Base-by-base conservation (phyloP, 768 basidiomycete genomes). In the Phylloporus sp. region DNA sequence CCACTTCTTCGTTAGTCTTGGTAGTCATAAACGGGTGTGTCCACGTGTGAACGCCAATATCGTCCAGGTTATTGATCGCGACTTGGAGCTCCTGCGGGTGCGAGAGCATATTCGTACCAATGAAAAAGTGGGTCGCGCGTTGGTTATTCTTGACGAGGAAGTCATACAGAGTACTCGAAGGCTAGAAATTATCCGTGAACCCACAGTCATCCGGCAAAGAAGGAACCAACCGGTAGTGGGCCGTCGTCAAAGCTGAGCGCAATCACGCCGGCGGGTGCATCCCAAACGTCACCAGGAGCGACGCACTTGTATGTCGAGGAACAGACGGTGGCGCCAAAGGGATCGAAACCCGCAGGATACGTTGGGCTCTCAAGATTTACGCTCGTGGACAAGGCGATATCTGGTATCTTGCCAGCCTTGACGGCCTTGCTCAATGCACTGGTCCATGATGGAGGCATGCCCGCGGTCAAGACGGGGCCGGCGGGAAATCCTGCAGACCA, bases 111-210 rank as follows among this genome's bases (percentile, higher is more conserved):
- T 91, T 86, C 27, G 75, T 61, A 15, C 93, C 93, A 53, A 96
- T 94, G 73, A 92, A 79, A 65, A 94, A 95, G 62, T 94, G 90
- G 5, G 92, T 94, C 4, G 81, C 82, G n/a, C 65, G 75, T 46
- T 80, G 64, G 49, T 83, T 79, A 47, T 93, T 75, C n/a, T 70
- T 44, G 48, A 72, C 53, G 39, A 95, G 71, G 63, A 90, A 94
- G 7, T 76, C 57, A 58, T 87, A 78, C 17, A 95, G 76, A 10
- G 50, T 50, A 1, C 59, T 56, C 14, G 76, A 75, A 9, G 67
- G 48, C 76, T 78, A 45, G 15, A 23, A n/a, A 41, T n/a, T 17
- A 31, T 27, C 0, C 31, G 38, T 62, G 34, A 52, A 20, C 23
- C 9, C n/a, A 28, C 14, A n/a, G 29, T 20, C 26, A 46, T 31